Conservation (phyloP, 78 protist genomes). For the Tieghemostelium lacteum region DNA sequence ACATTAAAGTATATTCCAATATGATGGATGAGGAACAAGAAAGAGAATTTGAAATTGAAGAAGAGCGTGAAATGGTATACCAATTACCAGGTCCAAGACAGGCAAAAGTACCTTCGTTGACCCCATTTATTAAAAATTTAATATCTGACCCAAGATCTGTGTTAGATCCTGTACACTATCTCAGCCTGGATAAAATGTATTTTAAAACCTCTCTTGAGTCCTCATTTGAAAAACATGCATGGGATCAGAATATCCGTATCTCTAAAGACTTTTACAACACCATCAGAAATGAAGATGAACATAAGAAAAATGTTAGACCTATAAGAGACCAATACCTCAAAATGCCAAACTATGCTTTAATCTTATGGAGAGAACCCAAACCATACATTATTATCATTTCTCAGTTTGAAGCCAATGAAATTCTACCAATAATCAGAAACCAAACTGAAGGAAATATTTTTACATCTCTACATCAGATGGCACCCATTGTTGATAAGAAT, state of each 20-base stretch:
- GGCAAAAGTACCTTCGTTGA: not conserved
- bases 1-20: not conserved
- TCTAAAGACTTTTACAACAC: not conserved
- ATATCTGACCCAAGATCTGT: not conserved
- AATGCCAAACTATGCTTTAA: not conserved
- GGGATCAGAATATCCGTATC: not conserved
- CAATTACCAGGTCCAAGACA: not conserved
- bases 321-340: not conserved
- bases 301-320: not conserved
- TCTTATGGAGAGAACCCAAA: not conserved
- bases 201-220: not conserved
- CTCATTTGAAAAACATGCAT: not conserved
- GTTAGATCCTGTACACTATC: no score
- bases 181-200: not conserved
- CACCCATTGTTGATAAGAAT: not conserved
- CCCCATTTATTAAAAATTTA: no score
- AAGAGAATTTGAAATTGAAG: conserved; percentile 7
- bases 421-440: not conserved
- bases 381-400: not conserved
- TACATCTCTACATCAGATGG: not conserved
- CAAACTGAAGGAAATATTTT: not conserved
- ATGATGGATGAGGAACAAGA: conserved; percentile 1
- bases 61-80: not conserved
- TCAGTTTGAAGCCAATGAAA: not conserved
- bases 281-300: no score